A percentile compares a stretch with the other conserved stretches of the same genome.
Conservation (phyloP, 768 basidiomycete genomes). For the Multifurca ochricompacta region DNA sequence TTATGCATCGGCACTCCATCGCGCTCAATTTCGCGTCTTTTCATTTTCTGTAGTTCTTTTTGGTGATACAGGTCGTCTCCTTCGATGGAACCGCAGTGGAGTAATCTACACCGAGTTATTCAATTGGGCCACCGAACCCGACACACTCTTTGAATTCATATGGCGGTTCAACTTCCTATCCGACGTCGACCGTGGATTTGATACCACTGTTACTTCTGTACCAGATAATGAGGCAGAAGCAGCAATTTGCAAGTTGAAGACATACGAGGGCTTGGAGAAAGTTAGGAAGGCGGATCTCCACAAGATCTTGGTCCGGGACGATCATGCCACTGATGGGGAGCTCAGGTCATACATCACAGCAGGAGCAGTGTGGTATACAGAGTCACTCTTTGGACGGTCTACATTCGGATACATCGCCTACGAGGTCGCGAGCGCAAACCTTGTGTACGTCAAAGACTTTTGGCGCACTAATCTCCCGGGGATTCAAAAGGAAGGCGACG, state of each 20-base stretch:
- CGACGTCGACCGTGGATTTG: not conserved
- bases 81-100: constrained; percentile 9
- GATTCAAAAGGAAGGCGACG: not conserved
- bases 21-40: constrained; percentile 3
- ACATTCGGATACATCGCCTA: not conserved
- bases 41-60: not conserved
- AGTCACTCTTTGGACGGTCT: not conserved
- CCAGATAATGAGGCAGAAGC: not conserved
- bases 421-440: not conserved
- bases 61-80: not conserved
- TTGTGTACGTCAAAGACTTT: constrained; percentile 1
- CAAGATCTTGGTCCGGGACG: not conserved
- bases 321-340: not conserved
- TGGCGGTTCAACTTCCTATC: constrained; percentile 9
- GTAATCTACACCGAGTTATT: constrained; percentile 4
- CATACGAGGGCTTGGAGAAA: not conserved
- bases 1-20: not conserved
- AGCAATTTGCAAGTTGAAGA: not conserved
- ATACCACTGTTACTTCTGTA: not conserved
- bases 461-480: not conserved
- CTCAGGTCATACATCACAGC: not conserved
- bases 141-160: not conserved
- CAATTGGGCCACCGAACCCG: not conserved
- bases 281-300: not conserved
- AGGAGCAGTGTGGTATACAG: not conserved